Evolutionary conservation across 1,284 basidiomycete species (phyloP).

Genomic region (Boletus sp.): DNA sequence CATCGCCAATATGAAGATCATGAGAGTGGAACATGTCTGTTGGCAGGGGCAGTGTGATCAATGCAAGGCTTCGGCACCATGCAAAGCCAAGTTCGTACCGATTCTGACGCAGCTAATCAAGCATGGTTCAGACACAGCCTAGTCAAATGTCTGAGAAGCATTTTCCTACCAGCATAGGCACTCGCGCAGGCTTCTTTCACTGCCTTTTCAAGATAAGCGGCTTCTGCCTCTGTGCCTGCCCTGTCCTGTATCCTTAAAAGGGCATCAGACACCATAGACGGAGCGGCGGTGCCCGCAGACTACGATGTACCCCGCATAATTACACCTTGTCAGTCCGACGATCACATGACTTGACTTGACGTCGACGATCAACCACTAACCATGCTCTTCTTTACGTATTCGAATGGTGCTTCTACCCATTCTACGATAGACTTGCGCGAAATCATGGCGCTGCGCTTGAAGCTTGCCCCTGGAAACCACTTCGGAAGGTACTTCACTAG

Average conservation of each 20-base stretch:
- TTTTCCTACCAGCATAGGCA: constrained; percentile 17
- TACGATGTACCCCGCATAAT: neutral
- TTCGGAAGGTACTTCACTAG: constrained; percentile 21
- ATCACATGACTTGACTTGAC: neutral
- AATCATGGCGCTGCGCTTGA: constrained; percentile 16
- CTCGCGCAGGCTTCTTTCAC: constrained; percentile 23
- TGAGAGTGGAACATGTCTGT: constrained; percentile 43
- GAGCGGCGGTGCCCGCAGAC: constrained; percentile 20
- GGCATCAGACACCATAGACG: constrained; percentile 25
- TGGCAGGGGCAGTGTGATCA: constrained; percentile 7
- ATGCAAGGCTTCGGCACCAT: constrained; percentile 1
- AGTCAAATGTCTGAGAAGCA: neutral
- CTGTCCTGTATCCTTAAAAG: constrained; percentile 11
- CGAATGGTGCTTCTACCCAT: constrained; percentile 23
- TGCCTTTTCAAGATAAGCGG: constrained; percentile 15
- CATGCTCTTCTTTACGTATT: constrained; percentile 22
- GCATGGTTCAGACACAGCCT: constrained; percentile 10
- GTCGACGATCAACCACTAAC: constrained; percentile 13
- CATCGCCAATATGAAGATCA: constrained; percentile 50
- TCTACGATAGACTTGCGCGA: constrained; percentile 2
- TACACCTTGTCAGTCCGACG: neutral
- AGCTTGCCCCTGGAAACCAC: constrained; percentile 25
- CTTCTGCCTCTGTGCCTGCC: constrained; percentile 8
- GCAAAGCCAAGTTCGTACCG: constrained; percentile 15
- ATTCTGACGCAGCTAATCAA: constrained; percentile 20